Evolutionary conservation across 2,329 filamentous ascomycete genomes (phyloP), one percentile per base, ranked within the genome.

Genomic region (Pseudovirgaria hyperparasitica): DNA sequence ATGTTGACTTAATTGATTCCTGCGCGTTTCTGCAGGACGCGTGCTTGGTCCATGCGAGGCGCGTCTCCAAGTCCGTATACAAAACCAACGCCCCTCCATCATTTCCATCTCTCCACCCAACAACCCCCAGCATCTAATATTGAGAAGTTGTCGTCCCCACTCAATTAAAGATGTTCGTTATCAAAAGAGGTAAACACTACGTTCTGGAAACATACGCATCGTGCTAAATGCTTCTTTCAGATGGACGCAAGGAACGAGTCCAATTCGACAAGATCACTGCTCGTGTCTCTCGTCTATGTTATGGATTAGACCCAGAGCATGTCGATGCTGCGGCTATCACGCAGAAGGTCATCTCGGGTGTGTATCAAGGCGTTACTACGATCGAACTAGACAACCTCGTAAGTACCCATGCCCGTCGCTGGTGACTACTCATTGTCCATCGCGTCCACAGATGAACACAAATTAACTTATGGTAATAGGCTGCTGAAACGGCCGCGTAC

Each of bases 221-320:
- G n/a, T n/a, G n/a, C n/a, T n/a, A n/a, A 17, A 14, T 12, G 14
- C 9, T 16, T 18, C 30, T 26, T 19, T 20, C 45, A 96, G 90
- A 98, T 72, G 87, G 87, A 63, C 90, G 90, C 69, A 93, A 96
- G 68, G 90, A 98, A 72, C 90, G 90, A 60, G 90, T 98, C 40
- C 90, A 98, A 60, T 98, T 98, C 67, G 90, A 98, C 71, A 98
- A 98, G 68, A 98, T 98, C 72, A 96, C 90, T 50, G 90, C 90
- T 48, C 85, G 90, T 60, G 90, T 98, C 43, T 96, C 90, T 24
- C 76, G 90, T 50, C 70, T 98, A 52, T 98, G 90, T 72, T 98
- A 98, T 59, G 87, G 87, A 41, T 78, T 98, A 32, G 90, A 98
- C 54, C 73, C 81, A 26, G 87, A 82, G 44, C 90, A 98, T 65